Evolutionary conservation across 495 filamentous ascomycete genomes (phyloP).

Genomic region (Neurospora africana): DNA sequence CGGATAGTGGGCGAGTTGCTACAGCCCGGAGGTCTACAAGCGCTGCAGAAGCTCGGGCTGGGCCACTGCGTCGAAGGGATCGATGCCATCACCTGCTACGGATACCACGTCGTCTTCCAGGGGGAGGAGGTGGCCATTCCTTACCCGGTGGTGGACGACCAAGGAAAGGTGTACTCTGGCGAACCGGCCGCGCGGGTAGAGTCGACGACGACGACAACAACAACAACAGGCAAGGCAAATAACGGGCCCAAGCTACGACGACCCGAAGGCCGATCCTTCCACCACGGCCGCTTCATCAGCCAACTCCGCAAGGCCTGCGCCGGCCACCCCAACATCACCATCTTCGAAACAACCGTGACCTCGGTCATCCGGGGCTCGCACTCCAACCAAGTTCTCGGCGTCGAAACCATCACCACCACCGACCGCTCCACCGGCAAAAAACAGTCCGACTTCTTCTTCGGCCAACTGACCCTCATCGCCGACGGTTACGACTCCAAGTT

Average conservation of each 20-base stretch:
- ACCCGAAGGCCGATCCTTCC: slow-evolving; percentile 63
- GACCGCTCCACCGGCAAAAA: slow-evolving; percentile 43
- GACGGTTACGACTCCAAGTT: slow-evolving; percentile 94
- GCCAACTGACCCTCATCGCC: slow-evolving; percentile 72
- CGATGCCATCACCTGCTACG: slow-evolving; percentile 69
- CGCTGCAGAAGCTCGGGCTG: slow-evolving; percentile 72
- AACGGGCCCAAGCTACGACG: slow-evolving; percentile 9
- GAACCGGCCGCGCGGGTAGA: slow-evolving; percentile 2
- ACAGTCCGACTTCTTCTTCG: slow-evolving; percentile 66
- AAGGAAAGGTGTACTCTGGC: slow-evolving; percentile 13
- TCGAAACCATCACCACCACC: slow-evolving; percentile 57
- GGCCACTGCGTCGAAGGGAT: slow-evolving; percentile 77
- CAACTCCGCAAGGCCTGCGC: slow-evolving; percentile 59
- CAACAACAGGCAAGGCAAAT: slow-evolving; percentile 7
- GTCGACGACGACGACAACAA: slow-evolving; percentile 7
- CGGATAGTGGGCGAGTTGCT: slow-evolving; percentile 93
- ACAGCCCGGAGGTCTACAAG: slow-evolving; percentile 81
- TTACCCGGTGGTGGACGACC: slow-evolving; percentile 43
- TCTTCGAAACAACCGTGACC: slow-evolving; percentile 63
- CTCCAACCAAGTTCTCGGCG: slow-evolving; percentile 59
- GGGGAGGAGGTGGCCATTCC: slow-evolving; percentile 67
- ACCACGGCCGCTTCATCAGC: slow-evolving; percentile 76
- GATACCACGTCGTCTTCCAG: slow-evolving; percentile 82
- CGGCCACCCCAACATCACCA: slow-evolving; percentile 56
- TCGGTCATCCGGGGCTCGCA: slow-evolving; percentile 48